Percentiles rank a stretch among this genome's conserved stretches.
Conservation (phyloP, 2,329 filamentous ascomycete species). For the Sarocladium brachiariae region DNA sequence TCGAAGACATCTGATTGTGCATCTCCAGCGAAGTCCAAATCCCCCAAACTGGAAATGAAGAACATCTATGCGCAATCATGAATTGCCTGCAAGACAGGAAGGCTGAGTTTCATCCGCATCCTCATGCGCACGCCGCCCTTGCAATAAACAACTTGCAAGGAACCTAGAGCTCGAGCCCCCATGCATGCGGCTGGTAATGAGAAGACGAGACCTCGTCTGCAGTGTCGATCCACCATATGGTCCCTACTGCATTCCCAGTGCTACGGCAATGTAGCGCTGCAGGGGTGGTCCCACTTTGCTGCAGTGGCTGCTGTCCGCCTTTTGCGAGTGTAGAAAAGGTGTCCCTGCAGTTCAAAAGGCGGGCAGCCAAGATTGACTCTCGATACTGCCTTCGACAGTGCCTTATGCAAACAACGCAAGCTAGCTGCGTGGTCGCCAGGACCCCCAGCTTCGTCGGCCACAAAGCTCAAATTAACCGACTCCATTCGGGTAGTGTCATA, state of each 20-base stretch:
- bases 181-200: not conserved
- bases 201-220: not conserved
- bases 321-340: slow-evolving; percentile 1
- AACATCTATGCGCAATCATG: not conserved
- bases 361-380: not conserved
- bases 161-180: not conserved
- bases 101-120: slow-evolving; percentile 2
- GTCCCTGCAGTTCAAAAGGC: slow-evolving; percentile 5
- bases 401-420: slow-evolving; percentile 9
- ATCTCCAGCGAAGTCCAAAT: too few species aligned
- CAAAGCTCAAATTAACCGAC: not conserved
- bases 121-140: not conserved
- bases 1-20: too few species aligned
- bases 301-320: slow-evolving; percentile 3
- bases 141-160: not conserved
- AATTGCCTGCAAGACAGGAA: not conserved
- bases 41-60: not conserved
- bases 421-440: not conserved
- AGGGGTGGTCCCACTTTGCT: slow-evolving; percentile 6
- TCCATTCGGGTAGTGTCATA: not conserved
- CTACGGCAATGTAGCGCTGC: slow-evolving; percentile 2
- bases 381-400: slow-evolving; percentile 3
- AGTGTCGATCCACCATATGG: not conserved
- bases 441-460: not conserved
- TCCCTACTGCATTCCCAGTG: not conserved